These are phyloP conservation scores for Macrotyloma uniflorum DNA, from an alignment of 306 rosid species.

Conservation along the genomic window DNA sequence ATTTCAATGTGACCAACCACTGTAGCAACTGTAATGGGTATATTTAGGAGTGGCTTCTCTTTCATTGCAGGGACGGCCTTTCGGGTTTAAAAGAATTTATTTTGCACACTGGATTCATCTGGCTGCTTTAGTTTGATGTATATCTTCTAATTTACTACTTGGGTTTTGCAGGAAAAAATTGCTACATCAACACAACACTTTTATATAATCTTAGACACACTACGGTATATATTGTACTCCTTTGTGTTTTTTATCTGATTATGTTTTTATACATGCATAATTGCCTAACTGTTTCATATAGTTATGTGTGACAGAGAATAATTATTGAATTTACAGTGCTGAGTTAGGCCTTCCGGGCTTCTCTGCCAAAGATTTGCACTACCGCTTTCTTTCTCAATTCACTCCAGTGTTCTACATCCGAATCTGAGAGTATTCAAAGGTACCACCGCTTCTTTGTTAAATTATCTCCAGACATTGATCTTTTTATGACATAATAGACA, in stretches of 20 bases:
- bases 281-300: slow-evolving; percentile 24
- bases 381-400: slow-evolving; percentile 95
- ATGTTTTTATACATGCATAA: slow-evolving; percentile 20
- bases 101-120: slow-evolving; percentile 13
- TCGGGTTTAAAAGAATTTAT: slow-evolving; percentile 40
- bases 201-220: slow-evolving; percentile 90
- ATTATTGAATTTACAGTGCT: slow-evolving; percentile 74
- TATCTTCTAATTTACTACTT: slow-evolving; percentile 35
- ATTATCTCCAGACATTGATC: slow-evolving; percentile 3
- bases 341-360: slow-evolving; percentile 95
- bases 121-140: slow-evolving; percentile 29
- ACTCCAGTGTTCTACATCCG: slow-evolving; percentile 90
- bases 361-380: slow-evolving; percentile 89
- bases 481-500: slow-evolving; percentile 30
- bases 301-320: slow-evolving; percentile 37
- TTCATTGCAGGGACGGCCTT: slow-evolving; percentile 62
- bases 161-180: slow-evolving; percentile 78
- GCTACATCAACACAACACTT: slow-evolving; percentile 82
- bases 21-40: slow-evolving; percentile 60
- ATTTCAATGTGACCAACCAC: slow-evolving; percentile 24
- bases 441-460: slow-evolving; percentile 34
- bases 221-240: slow-evolving; percentile 58
- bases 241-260: background rate
- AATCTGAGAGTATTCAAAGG: slow-evolving; percentile 93
- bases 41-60: slow-evolving; percentile 66